phyloP scores from a whole-genome alignment of 2,329 filamentous ascomycete genomes.

The Sporothrix humicola region DNA sequence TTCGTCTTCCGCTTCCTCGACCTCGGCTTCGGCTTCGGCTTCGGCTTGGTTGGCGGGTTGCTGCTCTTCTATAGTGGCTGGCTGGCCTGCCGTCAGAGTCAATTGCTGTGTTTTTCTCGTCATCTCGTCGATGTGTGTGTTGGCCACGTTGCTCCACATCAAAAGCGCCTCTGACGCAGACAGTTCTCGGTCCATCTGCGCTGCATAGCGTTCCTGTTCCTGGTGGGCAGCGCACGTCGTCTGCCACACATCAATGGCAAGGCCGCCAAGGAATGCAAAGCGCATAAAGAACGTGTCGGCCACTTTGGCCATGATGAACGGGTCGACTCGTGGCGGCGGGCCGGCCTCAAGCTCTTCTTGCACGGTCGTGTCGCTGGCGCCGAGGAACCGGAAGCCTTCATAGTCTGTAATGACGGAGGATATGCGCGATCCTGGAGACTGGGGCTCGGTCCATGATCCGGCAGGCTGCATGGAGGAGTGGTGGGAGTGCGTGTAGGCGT shows the following conservation, averaged over 20 bases:
- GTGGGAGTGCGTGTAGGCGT: background rate
- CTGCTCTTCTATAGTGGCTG: background rate
- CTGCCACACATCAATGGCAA: slow-evolving; percentile 33
- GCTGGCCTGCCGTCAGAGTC: background rate
- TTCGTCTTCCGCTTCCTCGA: background rate
- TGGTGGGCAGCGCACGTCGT: background rate
- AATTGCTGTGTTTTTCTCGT: background rate
- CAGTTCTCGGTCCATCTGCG: slow-evolving; percentile 37
- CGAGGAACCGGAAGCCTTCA: slow-evolving; percentile 34
- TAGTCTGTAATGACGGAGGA: slow-evolving; percentile 26
- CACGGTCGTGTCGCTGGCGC: slow-evolving; percentile 41
- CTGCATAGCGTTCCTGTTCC: slow-evolving; percentile 35
- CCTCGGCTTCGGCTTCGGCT: slow-evolving; percentile 18
- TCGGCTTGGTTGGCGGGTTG: background rate
- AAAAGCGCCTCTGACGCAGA: slow-evolving; percentile 36
- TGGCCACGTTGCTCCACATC: slow-evolving; percentile 33
- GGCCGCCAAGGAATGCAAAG: slow-evolving; percentile 35
- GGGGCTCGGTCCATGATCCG: slow-evolving; percentile 29
- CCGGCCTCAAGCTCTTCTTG: slow-evolving; percentile 39
- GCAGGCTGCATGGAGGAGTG: slow-evolving; percentile 28
- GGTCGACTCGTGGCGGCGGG: slow-evolving; percentile 38
- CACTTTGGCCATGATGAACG: slow-evolving; percentile 38
- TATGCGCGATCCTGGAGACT: slow-evolving; percentile 28
- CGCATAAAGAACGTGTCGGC: slow-evolving; percentile 38
- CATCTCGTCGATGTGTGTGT: slow-evolving; percentile 16